These are phyloP conservation scores for Gastrodia elata DNA, from an alignment of 106 monocot species.

Conservation along the genomic window DNA sequence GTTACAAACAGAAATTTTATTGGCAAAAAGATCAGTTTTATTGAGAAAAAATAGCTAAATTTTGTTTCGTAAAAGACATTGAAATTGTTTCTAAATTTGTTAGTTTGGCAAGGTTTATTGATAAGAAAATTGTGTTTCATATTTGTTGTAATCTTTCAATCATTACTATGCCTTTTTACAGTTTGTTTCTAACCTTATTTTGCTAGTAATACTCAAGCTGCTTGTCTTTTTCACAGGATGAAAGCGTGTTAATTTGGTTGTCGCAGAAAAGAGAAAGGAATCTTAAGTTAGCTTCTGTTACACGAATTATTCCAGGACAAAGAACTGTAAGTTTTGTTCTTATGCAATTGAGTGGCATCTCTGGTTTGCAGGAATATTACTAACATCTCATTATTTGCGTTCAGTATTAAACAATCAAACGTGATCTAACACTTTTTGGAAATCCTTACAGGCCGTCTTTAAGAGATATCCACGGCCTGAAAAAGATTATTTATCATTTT, in stretches of 20 bases:
- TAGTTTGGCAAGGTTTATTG: no score
- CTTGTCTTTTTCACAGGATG: slow-evolving; percentile 25
- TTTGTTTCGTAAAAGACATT: no score
- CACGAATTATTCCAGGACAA: slow-evolving; percentile 33
- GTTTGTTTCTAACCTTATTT: no score
- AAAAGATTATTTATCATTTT: slow-evolving; percentile 63
- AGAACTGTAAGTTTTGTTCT: slow-evolving; percentile 43
- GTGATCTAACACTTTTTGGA: neutral
- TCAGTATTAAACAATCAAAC: neutral
- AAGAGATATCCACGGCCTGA: slow-evolving; percentile 45
- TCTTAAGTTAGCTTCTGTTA: slow-evolving; percentile 29
- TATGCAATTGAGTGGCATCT: no score
- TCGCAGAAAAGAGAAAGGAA: slow-evolving; percentile 35
- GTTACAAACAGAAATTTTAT: no score
- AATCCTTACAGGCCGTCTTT: slow-evolving; percentile 40
- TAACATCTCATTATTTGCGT: neutral
- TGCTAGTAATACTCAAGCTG: neutral
- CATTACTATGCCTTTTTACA: no score
- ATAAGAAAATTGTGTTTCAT: no score
- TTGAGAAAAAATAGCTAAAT: no score
- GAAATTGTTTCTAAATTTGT: no score
- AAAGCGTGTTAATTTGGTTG: slow-evolving; percentile 36
- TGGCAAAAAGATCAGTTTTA: no score
- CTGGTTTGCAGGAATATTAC: neutral
- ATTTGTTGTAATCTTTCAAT: no score